phyloP scores from a whole-genome alignment of 768 basidiomycete species.

The Suillus cothurnatus region DNA sequence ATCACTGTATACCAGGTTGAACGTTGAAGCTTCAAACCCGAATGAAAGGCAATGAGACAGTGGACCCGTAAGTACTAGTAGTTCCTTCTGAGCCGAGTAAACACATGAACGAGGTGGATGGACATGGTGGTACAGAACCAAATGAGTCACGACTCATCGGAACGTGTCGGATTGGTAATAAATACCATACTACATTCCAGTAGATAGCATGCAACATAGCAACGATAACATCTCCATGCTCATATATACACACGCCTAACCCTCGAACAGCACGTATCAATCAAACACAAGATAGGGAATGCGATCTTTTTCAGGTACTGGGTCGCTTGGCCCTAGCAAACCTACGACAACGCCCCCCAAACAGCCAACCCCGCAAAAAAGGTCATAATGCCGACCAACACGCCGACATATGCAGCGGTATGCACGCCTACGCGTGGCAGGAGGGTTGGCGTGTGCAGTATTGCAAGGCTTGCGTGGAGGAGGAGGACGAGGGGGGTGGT shows the following conservation, averaged over 20 bases:
- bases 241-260: neutral
- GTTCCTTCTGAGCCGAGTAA: neutral
- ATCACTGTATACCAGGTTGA: neutral
- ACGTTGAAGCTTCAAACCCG: neutral
- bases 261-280: neutral
- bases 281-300: neutral
- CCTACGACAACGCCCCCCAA: conserved; percentile 66
- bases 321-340: neutral
- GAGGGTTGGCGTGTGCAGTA: conserved; percentile 67
- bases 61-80: neutral
- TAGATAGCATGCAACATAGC: neutral
- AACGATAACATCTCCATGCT: neutral
- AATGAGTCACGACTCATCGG: no score
- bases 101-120: neutral
- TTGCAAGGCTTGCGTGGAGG: conserved; percentile 55
- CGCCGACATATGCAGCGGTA: conserved; percentile 69
- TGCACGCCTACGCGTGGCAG: conserved; percentile 77
- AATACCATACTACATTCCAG: neutral
- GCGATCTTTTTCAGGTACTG: no score
- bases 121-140: neutral
- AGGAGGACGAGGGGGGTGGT: conserved; percentile 46
- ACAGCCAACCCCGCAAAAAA: conserved; percentile 74
- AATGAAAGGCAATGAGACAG: neutral
- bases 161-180: neutral
- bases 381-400: conserved; percentile 64